A percentile compares a stretch with the other conserved stretches of the same genome.
phyloP scores from a whole-genome alignment of 1,284 basidiomycete species.

The Marasmius oreades region DNA sequence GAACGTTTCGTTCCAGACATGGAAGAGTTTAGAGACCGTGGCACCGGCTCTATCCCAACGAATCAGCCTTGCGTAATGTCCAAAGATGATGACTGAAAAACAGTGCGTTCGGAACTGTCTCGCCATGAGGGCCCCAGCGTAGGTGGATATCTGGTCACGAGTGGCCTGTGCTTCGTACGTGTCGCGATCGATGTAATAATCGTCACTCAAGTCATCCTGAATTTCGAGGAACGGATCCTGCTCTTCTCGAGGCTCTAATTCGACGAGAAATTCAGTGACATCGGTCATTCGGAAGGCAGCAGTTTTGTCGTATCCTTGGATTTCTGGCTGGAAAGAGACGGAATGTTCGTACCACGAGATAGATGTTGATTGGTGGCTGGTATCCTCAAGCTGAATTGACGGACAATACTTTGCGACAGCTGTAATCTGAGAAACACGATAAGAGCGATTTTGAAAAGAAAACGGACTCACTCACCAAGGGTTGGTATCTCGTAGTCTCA shows the following conservation, averaged over 20 bases:
- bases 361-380: no score
- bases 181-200: background rate
- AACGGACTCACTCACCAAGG: background rate
- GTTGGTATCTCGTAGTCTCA: background rate
- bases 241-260: background rate
- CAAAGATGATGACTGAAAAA: conserved; percentile 14
- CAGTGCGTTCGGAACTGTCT: conserved; percentile 16
- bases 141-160: conserved; percentile 3
- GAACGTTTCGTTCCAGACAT: conserved; percentile 10
- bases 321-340: no score
- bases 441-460: background rate
- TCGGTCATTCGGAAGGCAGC: no score
- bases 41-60: conserved; percentile 22
- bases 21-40: conserved; percentile 18
- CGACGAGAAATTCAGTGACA: no score
- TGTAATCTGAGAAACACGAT: background rate
- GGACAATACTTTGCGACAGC: background rate
- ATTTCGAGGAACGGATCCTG: background rate
- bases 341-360: no score
- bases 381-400: no score
- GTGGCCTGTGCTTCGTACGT: background rate
- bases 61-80: conserved; percentile 17
- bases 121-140: conserved; percentile 13
- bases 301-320: no score
- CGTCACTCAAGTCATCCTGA: background rate